Evolutionary conservation across 106 monocot species (phyloP), one percentile per base, ranked within the genome.

Genomic region (Dactylorhiza incarnata): DNA sequence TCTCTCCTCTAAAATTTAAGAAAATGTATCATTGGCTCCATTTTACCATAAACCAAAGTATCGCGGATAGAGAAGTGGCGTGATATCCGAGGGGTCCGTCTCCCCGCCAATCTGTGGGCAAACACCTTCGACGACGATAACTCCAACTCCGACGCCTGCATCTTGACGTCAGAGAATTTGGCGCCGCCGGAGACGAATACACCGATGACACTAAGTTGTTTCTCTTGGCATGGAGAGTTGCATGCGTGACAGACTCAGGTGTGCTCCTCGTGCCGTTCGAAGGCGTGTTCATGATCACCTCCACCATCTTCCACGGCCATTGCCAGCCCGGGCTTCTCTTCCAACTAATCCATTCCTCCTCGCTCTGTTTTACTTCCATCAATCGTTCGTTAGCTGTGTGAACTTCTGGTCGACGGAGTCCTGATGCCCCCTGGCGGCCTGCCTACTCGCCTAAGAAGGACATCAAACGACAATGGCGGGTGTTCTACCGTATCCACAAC

Each of bases 391-490:
- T n/a, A 14, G 5, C 51, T 9, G 51, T 67, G 26, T 9, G 12
- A 17, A 0, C 1, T 78, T 75, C 45, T 94, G 97, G 61, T 99
- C 54, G 94, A 91, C 22, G 99, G 99, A 46, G 87, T 99, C 12
- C 48, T 99, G 77, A 94, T 91, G 91, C 91, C 99, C 0, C 99
- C 99, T 3, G 84, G 88, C 43, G 99, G 99, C 7, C 99, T 10
- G 88, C 88, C 6, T 83, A 81, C 81, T 99, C 94, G 99, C 94
- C 99, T 73, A 43, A 80, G 37, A 71, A 79, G 8, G 99, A 99
- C 75, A 94, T 83, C 83, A 89, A 74, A 81, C 76, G 48, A 6
- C 99, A 99, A 55, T 99, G 99, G 99, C 77, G 94, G 0, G 84
- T 94, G 58, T 99, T 99, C 75, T 89, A 89, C 70, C 81, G 83